Evolutionary conservation across 306 rosid genomes (phyloP).

Genomic region (Gynostemma pentaphyllum): DNA sequence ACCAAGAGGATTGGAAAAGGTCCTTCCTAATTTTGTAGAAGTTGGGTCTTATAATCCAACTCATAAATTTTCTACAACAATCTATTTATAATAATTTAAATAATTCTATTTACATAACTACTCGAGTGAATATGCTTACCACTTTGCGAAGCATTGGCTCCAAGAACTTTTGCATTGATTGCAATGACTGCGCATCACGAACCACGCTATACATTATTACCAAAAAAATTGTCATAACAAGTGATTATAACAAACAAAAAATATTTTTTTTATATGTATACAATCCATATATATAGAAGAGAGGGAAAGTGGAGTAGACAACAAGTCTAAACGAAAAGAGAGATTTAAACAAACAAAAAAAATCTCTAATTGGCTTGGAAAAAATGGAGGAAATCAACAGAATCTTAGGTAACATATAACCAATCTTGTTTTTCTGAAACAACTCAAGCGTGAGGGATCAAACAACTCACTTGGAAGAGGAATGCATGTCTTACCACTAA

Average conservation of each 20-base stretch:
- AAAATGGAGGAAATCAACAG: too few relatives aligned
- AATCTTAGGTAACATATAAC: too few relatives aligned
- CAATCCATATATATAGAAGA: not conserved
- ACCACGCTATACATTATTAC: constrained; percentile 43
- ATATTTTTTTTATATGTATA: not conserved
- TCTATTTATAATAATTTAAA: not conserved
- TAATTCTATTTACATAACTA: not conserved
- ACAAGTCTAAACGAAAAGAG: too few relatives aligned
- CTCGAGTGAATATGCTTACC: constrained; percentile 28
- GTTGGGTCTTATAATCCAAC: not conserved
- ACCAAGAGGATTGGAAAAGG: not conserved
- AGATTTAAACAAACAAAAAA: too few relatives aligned
- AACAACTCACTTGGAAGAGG: too few relatives aligned
- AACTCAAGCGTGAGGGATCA: too few relatives aligned
- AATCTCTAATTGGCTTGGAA: too few relatives aligned
- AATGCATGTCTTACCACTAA: too few relatives aligned
- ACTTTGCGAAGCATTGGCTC: constrained; percentile 88
- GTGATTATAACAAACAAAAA: not conserved
- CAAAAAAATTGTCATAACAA: not conserved
- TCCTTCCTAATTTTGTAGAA: not conserved
- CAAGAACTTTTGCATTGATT: constrained; percentile 43
- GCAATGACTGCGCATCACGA: constrained; percentile 50
- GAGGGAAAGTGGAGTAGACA: not conserved
- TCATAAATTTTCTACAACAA: not conserved
- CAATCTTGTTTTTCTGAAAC: too few relatives aligned